These are phyloP conservation scores for Dentipellis sp. DNA, from an alignment of 768 basidiomycete genomes.

Conservation along the genomic window DNA sequence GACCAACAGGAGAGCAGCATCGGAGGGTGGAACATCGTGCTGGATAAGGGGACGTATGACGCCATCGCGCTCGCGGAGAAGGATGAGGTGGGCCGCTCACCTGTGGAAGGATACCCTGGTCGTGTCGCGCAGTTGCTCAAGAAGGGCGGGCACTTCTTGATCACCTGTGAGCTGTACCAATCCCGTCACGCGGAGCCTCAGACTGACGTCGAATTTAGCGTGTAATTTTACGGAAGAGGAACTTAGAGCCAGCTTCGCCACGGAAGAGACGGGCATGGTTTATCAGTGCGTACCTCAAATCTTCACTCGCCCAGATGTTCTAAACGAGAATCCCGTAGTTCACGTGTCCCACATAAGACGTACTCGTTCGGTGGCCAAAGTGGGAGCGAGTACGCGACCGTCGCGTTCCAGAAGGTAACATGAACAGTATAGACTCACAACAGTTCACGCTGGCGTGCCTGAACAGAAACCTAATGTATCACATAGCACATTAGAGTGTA, in stretches of 20 bases:
- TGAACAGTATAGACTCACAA: background rate
- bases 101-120: conserved; percentile 49
- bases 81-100: conserved; percentile 41
- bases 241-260: conserved; percentile 43
- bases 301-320: background rate
- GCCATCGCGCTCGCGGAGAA: conserved; percentile 68
- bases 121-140: conserved; percentile 49
- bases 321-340: conserved; percentile 34
- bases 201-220: conserved; percentile 19
- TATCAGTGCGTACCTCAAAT: conserved; percentile 44
- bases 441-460: background rate
- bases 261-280: conserved; percentile 35
- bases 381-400: conserved; percentile 60
- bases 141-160: conserved; percentile 62
- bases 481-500: conserved; percentile 15
- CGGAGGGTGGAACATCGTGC: conserved; percentile 57
- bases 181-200: background rate
- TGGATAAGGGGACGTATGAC: conserved; percentile 89
- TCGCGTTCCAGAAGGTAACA: conserved; percentile 53
- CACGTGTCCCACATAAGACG: conserved; percentile 60
- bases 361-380: conserved; percentile 72
- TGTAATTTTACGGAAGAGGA: conserved; percentile 86
- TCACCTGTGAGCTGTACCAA: conserved; percentile 55
- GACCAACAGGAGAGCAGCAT: conserved; percentile 11
- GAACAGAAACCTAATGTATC: background rate